A percentile compares a stretch with the other conserved stretches of the same genome.
These are phyloP conservation scores for Trametes cinnabarina DNA, from an alignment of 768 basidiomycete species.

Conservation along the genomic window DNA sequence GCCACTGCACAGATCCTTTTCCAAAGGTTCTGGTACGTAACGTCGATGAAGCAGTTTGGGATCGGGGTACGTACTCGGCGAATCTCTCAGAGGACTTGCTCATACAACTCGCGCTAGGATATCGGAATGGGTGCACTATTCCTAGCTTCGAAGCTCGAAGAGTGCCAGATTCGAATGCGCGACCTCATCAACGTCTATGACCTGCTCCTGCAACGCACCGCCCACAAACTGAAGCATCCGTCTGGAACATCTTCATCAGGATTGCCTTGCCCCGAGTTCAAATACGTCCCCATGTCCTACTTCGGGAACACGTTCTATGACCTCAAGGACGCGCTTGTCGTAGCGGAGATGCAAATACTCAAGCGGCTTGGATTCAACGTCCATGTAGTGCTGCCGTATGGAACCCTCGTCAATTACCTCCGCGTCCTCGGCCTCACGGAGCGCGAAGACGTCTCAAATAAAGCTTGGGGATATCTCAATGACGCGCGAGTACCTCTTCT, in stretches of 20 bases:
- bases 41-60: slow-evolving; percentile 92
- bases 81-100: background rate
- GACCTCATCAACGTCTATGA: slow-evolving; percentile 95
- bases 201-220: slow-evolving; percentile 73
- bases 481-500: slow-evolving; percentile 69
- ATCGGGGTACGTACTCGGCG: slow-evolving; percentile 65
- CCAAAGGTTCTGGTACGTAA: slow-evolving; percentile 95
- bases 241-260: slow-evolving; percentile 33
- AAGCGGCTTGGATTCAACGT: slow-evolving; percentile 96
- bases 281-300: slow-evolving; percentile 85
- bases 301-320: slow-evolving; percentile 90
- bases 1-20: slow-evolving; percentile 96
- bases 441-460: slow-evolving; percentile 64
- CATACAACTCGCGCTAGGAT: slow-evolving; percentile 48
- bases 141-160: slow-evolving; percentile 80
- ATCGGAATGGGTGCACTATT: slow-evolving; percentile 37
- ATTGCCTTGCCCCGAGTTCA: slow-evolving; percentile 37
- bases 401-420: slow-evolving; percentile 92
- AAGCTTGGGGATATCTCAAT: slow-evolving; percentile 93
- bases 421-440: slow-evolving; percentile 82
- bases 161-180: slow-evolving; percentile 87
- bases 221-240: slow-evolving; percentile 40
- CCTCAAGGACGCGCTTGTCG: slow-evolving; percentile 89
- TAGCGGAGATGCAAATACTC: slow-evolving; percentile 95
- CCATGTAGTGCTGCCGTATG: slow-evolving; percentile 89